phyloP scores from a whole-genome alignment of 179 eudicot species.

The Beta lomatogona region DNA sequence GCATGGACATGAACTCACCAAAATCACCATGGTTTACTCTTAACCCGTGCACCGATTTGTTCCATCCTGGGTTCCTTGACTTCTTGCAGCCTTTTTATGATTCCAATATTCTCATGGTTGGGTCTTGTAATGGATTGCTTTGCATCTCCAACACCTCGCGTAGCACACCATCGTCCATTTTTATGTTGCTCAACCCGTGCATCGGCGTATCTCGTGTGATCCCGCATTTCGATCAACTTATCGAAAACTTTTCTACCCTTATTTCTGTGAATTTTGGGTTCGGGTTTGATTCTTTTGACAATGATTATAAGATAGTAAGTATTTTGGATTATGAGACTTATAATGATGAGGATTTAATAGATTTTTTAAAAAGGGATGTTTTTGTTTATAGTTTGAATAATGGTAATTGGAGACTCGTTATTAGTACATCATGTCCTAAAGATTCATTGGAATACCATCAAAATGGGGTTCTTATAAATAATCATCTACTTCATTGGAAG shows the following conservation, averaged over 20 bases:
- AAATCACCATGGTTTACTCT: background rate
- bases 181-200: conserved; percentile 11
- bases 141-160: background rate
- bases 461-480: background rate
- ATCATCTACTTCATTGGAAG: conserved; percentile 18
- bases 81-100: background rate
- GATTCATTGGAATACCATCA: too few relatives aligned
- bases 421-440: background rate
- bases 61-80: too few relatives aligned
- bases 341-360: too few relatives aligned
- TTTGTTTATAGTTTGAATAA: conserved; percentile 11
- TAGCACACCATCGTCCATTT: too few relatives aligned
- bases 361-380: background rate
- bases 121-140: conserved; percentile 19
- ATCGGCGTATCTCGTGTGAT: background rate
- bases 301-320: conserved; percentile 20
- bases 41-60: background rate
- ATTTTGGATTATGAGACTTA: background rate
- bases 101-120: background rate
- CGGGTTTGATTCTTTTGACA: conserved; percentile 2
- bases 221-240: background rate
- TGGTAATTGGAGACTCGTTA: conserved; percentile 4
- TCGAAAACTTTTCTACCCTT: too few relatives aligned
- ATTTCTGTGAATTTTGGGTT: conserved; percentile 1
- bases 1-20: background rate